phyloP scores from a whole-genome alignment of 1,139 yeast genomes.

The Debaryomyces singareniensis region DNA sequence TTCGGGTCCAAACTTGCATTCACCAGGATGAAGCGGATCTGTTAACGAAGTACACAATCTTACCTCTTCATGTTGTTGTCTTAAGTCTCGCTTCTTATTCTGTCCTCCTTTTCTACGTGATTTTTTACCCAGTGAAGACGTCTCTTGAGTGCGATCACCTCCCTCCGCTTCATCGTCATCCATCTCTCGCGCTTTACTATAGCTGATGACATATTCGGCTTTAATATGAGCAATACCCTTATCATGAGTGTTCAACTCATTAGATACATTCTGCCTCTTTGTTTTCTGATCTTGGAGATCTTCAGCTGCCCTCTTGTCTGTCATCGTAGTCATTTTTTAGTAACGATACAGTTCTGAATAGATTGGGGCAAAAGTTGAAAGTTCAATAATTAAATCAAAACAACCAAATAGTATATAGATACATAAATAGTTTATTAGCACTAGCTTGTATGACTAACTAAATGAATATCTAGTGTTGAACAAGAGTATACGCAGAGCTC shows the following conservation, averaged over 20 bases:
- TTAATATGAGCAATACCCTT: conserved; percentile 66
- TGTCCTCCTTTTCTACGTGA: conserved; percentile 74
- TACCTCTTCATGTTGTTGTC: conserved; percentile 60
- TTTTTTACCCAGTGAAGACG: conserved; percentile 21
- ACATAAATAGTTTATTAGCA: too few relatives aligned
- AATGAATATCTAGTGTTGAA: too few relatives aligned
- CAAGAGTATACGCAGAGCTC: too few relatives aligned
- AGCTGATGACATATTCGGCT: conserved; percentile 46
- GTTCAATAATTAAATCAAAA: too few relatives aligned
- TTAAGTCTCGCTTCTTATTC: conserved; percentile 78
- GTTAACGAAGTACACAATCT: conserved; percentile 60
- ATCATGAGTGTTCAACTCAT: conserved; percentile 4
- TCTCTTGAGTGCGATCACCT: conserved; percentile 33
- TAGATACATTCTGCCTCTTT: conserved; percentile 18
- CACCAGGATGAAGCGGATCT: conserved; percentile 42
- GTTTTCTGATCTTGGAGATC: conserved; percentile 12
- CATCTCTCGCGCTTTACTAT: conserved; percentile 31
- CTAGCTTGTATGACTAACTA: too few relatives aligned
- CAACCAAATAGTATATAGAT: too few relatives aligned
- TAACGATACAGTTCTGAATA: too few relatives aligned
- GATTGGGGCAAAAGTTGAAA: too few relatives aligned
- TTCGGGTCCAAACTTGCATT: conserved; percentile 64
- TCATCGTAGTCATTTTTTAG: conserved; percentile 2
- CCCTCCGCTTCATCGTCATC: conserved; percentile 46
- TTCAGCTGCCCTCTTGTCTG: conserved; percentile 16